Conservation (phyloP, 306 rosid genomes). For the Carpinus fangiana region DNA sequence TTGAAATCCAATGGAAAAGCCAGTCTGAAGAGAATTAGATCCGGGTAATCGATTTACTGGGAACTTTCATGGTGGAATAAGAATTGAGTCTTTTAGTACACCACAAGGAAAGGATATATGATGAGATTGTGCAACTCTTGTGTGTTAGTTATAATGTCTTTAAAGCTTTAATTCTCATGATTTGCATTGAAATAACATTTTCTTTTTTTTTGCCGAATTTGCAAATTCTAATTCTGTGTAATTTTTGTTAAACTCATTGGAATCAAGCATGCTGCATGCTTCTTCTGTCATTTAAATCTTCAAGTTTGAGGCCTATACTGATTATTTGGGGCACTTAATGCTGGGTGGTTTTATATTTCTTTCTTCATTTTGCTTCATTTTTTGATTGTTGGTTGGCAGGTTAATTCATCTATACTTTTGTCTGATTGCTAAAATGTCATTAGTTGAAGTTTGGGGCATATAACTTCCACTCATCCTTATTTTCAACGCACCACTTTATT, state of each 20-base stretch:
- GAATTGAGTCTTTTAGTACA: constrained; percentile 31
- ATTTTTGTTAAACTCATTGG: constrained; percentile 19
- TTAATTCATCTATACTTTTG: not conserved
- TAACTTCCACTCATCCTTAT: not conserved
- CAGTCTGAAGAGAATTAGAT: constrained; percentile 75
- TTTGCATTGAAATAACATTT: constrained; percentile 24
- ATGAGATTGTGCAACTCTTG: constrained; percentile 35
- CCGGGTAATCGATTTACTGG: constrained; percentile 48
- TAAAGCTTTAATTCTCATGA: constrained; percentile 23
- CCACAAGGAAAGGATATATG: constrained; percentile 26
- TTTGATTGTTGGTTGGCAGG: constrained; percentile 10
- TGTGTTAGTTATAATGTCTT: constrained; percentile 33
- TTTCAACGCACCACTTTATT: constrained; percentile 29
- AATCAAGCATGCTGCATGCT: constrained; percentile 23
- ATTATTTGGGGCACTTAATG: constrained; percentile 11
- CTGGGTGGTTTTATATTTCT: constrained; percentile 15
- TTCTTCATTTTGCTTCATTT: constrained; percentile 10
- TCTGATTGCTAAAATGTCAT: constrained; percentile 20
- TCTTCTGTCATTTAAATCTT: constrained; percentile 27
- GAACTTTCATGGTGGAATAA: constrained; percentile 29
- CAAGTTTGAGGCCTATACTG: constrained; percentile 6
- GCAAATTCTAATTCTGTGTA: constrained; percentile 36
- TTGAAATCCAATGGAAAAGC: constrained; percentile 74
- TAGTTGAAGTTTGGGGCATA: constrained; percentile 19
- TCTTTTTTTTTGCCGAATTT: constrained; percentile 20